These are phyloP conservation scores for Tolypocladium pustulatum DNA, from an alignment of 2,329 filamentous ascomycete species.

Conservation along the genomic window DNA sequence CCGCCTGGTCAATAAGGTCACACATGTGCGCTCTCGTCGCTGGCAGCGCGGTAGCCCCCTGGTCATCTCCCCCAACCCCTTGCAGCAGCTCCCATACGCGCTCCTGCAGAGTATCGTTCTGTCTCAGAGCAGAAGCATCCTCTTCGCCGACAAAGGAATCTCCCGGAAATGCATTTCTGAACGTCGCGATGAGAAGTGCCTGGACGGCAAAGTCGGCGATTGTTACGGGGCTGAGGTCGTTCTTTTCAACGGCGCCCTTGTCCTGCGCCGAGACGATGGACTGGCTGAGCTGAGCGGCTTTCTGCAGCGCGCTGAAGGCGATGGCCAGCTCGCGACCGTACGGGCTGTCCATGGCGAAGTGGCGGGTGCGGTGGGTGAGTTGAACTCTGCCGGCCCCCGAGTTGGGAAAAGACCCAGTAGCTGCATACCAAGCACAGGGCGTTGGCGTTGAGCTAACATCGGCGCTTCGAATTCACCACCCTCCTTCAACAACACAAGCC, in stretches of 20 bases:
- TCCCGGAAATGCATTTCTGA: constrained; percentile 37
- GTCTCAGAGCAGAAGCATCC: constrained; percentile 34
- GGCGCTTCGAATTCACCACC: not conserved
- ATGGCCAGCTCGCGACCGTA: constrained; percentile 31
- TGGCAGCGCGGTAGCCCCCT: constrained; percentile 19
- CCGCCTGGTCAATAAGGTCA: constrained; percentile 42
- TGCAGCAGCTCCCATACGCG: constrained; percentile 37
- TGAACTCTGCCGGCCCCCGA: constrained; percentile 6
- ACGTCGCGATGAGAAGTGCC: constrained; percentile 39
- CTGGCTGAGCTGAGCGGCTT: constrained; percentile 38
- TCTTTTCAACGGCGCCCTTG: constrained; percentile 41
- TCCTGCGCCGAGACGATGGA: constrained; percentile 34
- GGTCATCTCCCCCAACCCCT: constrained; percentile 12
- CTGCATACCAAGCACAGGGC: constrained; percentile 9
- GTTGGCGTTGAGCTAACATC: not conserved
- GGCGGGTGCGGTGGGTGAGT: not conserved
- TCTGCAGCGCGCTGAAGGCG: constrained; percentile 30
- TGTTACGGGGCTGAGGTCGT: constrained; percentile 46
- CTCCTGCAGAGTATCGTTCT: constrained; percentile 28
- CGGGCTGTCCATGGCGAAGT: constrained; percentile 27
- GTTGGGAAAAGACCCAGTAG: constrained; percentile 14
- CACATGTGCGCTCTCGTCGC: constrained; percentile 34
- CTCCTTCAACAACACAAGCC: not conserved
- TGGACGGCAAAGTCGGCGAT: constrained; percentile 51
- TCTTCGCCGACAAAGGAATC: constrained; percentile 48